Conservation (phyloP, 345 rosid genomes). For the Salix koriyanagi region DNA sequence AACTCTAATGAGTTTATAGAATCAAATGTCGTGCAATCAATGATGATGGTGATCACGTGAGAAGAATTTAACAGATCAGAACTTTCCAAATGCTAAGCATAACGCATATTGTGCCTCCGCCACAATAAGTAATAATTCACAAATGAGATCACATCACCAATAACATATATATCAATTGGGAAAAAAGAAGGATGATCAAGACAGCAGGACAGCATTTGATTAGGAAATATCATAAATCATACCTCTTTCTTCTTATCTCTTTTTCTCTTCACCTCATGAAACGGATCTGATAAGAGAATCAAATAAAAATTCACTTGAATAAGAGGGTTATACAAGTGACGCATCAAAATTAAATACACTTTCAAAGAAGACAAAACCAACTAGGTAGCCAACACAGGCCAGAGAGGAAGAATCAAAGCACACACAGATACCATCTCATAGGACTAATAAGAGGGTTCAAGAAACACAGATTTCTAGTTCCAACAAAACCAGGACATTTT, state of each 20-base stretch:
- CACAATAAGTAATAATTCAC: not conserved
- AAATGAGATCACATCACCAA: not conserved
- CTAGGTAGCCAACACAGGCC: not conserved
- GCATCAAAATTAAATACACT: not conserved
- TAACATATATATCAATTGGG: not conserved
- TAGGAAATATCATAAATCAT: not conserved
- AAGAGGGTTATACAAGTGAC: not conserved
- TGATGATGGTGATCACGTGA: not conserved
- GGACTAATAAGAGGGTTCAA: not conserved
- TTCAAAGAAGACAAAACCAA: not conserved
- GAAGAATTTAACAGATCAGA: not conserved
- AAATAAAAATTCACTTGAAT: slow-evolving; percentile 10
- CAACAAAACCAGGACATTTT: not conserved
- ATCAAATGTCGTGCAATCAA: not conserved
- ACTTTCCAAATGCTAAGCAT: not conserved
- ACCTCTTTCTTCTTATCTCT: slow-evolving; percentile 85
- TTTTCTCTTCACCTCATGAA: slow-evolving; percentile 73
- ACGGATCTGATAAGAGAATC: slow-evolving; percentile 53
- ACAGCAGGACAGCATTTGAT: not conserved
- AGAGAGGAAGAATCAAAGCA: not conserved
- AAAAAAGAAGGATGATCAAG: not conserved
- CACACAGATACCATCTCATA: not conserved
- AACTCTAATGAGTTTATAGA: not conserved
- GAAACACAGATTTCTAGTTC: not conserved
- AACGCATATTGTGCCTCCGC: not conserved